Evolutionary conservation across 345 rosid genomes (phyloP).

Genomic region (Sisymbrium altissimum): DNA sequence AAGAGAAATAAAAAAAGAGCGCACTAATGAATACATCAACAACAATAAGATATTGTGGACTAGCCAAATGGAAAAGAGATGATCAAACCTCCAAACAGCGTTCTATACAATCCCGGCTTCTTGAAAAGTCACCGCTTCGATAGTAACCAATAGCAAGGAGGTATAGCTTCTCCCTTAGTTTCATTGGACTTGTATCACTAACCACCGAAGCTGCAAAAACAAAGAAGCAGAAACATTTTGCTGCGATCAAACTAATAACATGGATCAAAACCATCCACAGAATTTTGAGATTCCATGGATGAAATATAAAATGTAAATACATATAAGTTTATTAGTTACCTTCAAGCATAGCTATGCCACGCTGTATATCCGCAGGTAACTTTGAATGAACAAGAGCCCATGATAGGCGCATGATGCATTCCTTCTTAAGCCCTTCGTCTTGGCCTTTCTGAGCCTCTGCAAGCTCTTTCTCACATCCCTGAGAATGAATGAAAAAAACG

Average conservation of each 20-base stretch:
- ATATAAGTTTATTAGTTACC: constrained; percentile 28
- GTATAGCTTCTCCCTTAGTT: constrained; percentile 68
- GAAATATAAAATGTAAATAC: neutral
- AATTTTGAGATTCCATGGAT: neutral
- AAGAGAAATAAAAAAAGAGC: neutral
- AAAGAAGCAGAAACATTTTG: neutral
- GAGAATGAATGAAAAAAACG: neutral
- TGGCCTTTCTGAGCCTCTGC: constrained; percentile 54
- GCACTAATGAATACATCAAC: constrained; percentile 1
- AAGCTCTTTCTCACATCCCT: constrained; percentile 79
- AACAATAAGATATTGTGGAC: neutral
- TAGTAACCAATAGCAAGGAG: constrained; percentile 78
- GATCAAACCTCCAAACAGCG: constrained; percentile 55
- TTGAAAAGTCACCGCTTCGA: constrained; percentile 61
- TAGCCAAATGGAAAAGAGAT: neutral
- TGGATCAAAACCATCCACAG: neutral
- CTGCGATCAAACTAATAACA: neutral
- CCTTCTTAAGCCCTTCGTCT: constrained; percentile 47
- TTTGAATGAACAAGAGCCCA: constrained; percentile 91
- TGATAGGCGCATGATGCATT: constrained; percentile 65
- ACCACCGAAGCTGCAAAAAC: constrained; percentile 42
- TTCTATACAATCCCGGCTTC: constrained; percentile 74
- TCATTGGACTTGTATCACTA: constrained; percentile 41
- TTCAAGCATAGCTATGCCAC: constrained; percentile 89
- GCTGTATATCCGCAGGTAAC: constrained; percentile 56